Base-by-base conservation (phyloP, 2,329 filamentous ascomycete species). In the Penicillium oxalicum region DNA sequence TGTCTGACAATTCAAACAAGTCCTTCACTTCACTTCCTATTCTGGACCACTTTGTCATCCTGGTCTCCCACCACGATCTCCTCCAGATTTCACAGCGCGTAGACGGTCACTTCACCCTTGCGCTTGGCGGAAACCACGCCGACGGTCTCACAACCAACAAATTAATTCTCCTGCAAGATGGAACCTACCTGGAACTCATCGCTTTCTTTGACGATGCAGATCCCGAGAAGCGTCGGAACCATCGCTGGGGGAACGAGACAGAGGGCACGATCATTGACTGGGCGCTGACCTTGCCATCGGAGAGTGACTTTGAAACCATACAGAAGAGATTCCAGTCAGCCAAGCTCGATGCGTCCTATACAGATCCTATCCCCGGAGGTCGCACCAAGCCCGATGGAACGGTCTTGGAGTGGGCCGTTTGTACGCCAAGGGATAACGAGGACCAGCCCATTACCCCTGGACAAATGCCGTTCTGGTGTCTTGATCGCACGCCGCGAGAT, bases 91-190 rank as follows among this genome's bases (percentile, higher is more conserved):
- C 51, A 8, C 25, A 49, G 12, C 41, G 44, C 4, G 38, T 50
- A 9, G 29, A 50, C 11, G 47, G 42, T 11, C 40, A 48, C 11
- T 56, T 57, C 12, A 51, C 35, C 25, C 33, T 57, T 11, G 53
- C 55, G 26, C 53, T 47, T 26, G 55, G 55, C 3, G 55, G 55
- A 4, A 54, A 47, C 12, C 55, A 57, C 33, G 50, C 51, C 11
- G 53, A 53, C 44, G 55, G 55, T 3, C 51, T 56, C 26, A 57
- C 55, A 13, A 47, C 49, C 8, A 57, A 57, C 40, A 56, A 54
- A 35, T n/a, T 57, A 34, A 45, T 57, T 12, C 53, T 57, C 5
- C 36, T 54, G 5, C 25, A 48, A 9, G 55, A 57, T 13, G 55
- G 55, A 8, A 46, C 47, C 32, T 57, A 57, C 33, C 34, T 57